Percentiles rank a stretch among this genome's conserved stretches.
Evolutionary conservation across 2,329 filamentous ascomycete genomes (phyloP).

Genomic region (Rhinocladiella similis): DNA sequence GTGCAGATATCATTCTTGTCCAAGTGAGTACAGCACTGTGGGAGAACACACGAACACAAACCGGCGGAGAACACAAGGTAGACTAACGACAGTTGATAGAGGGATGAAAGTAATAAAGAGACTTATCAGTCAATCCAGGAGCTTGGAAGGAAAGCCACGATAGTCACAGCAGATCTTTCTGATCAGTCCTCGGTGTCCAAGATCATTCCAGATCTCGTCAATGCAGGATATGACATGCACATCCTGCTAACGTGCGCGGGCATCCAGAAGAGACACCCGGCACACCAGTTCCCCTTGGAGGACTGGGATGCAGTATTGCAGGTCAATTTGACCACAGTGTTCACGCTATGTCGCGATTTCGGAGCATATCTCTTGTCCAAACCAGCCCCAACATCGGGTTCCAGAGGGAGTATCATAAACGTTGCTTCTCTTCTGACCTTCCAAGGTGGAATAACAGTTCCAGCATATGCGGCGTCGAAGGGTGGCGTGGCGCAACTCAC

Average conservation of each 20-base stretch:
- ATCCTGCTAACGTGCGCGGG: slow-evolving; percentile 86
- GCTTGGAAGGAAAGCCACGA: slow-evolving; percentile 42
- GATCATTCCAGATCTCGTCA: slow-evolving; percentile 41
- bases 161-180: slow-evolving; percentile 46
- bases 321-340: slow-evolving; percentile 82
- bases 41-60: too few relatives aligned
- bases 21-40: slow-evolving; percentile 32
- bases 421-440: slow-evolving; percentile 78
- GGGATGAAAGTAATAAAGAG: slow-evolving; percentile 52
- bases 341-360: slow-evolving; percentile 73
- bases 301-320: slow-evolving; percentile 83
- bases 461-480: slow-evolving; percentile 83
- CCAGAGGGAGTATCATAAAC: slow-evolving; percentile 66
- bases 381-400: slow-evolving; percentile 31
- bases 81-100: slow-evolving; percentile 36
- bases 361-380: slow-evolving; percentile 75
- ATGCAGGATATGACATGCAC: slow-evolving; percentile 59
- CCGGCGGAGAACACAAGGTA: too few relatives aligned
- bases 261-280: slow-evolving; percentile 77
- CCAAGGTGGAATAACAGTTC: slow-evolving; percentile 85
- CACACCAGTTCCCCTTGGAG: slow-evolving; percentile 70
- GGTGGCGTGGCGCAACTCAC: slow-evolving; percentile 82
- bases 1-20: slow-evolving; percentile 44
- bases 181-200: slow-evolving; percentile 42
- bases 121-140: slow-evolving; percentile 41